A percentile compares a stretch with the other conserved stretches of the same genome.
Evolutionary conservation across 352 stramenopile genomes (phyloP).

Genomic region (Halophytophthora batemanensis): DNA sequence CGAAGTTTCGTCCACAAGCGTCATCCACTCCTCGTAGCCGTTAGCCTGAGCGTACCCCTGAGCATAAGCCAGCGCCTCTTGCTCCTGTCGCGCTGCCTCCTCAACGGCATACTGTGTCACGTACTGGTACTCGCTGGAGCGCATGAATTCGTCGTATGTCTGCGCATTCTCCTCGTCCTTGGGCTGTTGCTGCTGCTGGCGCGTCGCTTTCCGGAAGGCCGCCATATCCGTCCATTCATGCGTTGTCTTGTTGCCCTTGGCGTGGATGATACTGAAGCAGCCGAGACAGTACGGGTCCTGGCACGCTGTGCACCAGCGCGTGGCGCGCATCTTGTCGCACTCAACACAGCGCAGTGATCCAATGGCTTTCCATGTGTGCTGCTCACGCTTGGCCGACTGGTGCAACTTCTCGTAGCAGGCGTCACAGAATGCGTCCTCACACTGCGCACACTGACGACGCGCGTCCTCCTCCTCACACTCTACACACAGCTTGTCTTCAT

Average conservation of each 20-base stretch:
- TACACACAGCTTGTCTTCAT: conserved; percentile 66
- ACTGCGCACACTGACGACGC: conserved; percentile 59
- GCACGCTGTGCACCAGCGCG: conserved; percentile 69
- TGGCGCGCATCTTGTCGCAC: conserved; percentile 84
- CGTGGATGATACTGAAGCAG: conserved; percentile 82
- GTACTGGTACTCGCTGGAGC: conserved; percentile 78
- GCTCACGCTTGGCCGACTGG: conserved; percentile 60
- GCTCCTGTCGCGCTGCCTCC: conserved; percentile 16
- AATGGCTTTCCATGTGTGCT: conserved; percentile 77
- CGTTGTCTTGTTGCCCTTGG: conserved; percentile 71
- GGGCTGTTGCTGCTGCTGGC: conserved; percentile 28
- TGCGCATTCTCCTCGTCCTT: conserved; percentile 56
- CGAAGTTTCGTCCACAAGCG: conserved; percentile 55
- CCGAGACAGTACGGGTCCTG: conserved; percentile 79
- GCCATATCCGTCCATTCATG: conserved; percentile 76
- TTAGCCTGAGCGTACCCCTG: conserved; percentile 11
- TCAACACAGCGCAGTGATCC: conserved; percentile 75
- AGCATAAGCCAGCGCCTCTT: conserved; percentile 16
- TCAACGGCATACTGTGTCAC: conserved; percentile 45
- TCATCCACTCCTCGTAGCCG: conserved; percentile 42
- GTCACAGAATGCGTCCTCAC: conserved; percentile 79
- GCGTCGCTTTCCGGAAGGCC: conserved; percentile 46
- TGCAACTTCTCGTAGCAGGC: conserved; percentile 77
- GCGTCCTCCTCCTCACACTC: conserved; percentile 81
- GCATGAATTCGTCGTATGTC: conserved; percentile 75